Conservation (phyloP, 163 green algal genomes). For the Trebouxiophyceae sp. region DNA sequence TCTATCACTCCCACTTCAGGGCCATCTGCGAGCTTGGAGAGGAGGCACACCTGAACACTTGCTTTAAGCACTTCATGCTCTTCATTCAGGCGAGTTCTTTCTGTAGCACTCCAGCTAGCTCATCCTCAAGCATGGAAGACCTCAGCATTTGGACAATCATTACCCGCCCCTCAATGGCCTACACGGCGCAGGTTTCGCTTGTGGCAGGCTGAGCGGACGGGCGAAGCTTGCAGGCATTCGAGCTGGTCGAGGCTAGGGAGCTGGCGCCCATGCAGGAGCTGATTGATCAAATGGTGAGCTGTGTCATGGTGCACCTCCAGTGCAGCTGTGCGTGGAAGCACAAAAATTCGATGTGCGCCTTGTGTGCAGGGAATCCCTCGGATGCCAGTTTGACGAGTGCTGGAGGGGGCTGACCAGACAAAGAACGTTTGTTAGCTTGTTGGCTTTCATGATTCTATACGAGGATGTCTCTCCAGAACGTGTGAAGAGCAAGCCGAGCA, state of each 20-base stretch:
- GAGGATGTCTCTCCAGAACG: no score
- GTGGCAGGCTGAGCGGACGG: neutral
- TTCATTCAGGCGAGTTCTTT: slow-evolving; percentile 78
- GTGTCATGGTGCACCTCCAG: no score
- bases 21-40: slow-evolving; percentile 68
- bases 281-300: slow-evolving; percentile 78
- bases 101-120: neutral
- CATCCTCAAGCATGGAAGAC: neutral
- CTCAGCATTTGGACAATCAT: neutral
- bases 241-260: slow-evolving; percentile 91
- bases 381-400: no score
- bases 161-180: no score
- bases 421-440: no score
- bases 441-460: no score
- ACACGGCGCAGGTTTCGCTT: neutral
- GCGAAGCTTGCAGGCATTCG: slow-evolving; percentile 65
- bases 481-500: no score
- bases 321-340: no score
- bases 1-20: slow-evolving; percentile 97
- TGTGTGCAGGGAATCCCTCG: no score
- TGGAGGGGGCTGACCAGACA: no score
- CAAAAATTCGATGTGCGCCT: no score
- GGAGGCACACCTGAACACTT: slow-evolving; percentile 99
- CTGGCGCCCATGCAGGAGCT: slow-evolving; percentile 90
- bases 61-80: slow-evolving; percentile 99